Conservation (phyloP, 331 rosid genomes). For the Pyrus hybrid region DNA sequence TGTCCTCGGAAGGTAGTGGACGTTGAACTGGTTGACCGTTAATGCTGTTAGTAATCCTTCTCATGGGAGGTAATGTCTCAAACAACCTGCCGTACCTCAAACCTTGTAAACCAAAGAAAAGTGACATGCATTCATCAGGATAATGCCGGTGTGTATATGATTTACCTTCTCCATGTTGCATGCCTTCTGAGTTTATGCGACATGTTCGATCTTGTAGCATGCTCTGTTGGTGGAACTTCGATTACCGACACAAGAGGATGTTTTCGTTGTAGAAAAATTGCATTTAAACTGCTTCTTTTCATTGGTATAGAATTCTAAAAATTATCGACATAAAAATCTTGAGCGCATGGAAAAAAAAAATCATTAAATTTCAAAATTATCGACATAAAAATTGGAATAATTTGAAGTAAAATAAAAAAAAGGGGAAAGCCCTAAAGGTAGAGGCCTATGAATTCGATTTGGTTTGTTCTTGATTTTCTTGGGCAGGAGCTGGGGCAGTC, state of each 20-base stretch:
- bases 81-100: not conserved
- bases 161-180: not conserved
- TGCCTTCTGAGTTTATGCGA: not conserved
- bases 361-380: constrained; percentile 9
- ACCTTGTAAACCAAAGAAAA: not conserved
- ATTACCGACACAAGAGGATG: not conserved
- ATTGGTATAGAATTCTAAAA: not conserved
- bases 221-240: not conserved
- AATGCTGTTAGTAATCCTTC: not conserved
- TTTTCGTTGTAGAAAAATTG: not conserved
- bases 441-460: constrained; percentile 7
- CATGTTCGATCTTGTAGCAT: not conserved
- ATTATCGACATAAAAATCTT: no score
- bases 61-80: not conserved
- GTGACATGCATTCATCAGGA: not conserved
- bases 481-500: constrained; percentile 47
- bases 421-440: not conserved
- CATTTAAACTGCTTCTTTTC: not conserved
- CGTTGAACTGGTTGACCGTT: not conserved
- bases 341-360: not conserved
- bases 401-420: not conserved
- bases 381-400: constrained; percentile 8
- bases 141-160: not conserved
- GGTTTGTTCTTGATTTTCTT: constrained; percentile 6
- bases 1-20: not conserved